Percentiles rank a stretch among this genome's conserved stretches.
Conservation (phyloP, 768 basidiomycete species). For the Hypholoma fasciculare region DNA sequence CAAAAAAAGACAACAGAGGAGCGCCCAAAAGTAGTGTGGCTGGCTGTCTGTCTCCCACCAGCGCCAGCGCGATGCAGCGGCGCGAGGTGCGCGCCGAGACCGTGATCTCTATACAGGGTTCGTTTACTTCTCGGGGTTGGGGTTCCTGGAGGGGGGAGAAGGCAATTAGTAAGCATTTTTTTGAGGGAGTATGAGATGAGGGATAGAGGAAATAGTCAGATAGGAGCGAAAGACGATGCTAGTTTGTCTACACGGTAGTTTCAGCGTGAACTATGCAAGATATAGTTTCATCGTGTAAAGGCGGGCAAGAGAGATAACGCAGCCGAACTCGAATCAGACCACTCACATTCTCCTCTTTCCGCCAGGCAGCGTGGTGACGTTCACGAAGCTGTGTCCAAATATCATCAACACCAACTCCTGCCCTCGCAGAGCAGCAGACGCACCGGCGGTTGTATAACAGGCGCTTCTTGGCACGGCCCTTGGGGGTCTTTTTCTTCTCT, state of each 20-base stretch:
- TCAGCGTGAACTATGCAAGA: conserved; percentile 98
- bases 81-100: not conserved
- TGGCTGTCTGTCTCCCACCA: not conserved
- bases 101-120: conserved; percentile 11
- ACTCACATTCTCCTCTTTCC: conserved; percentile 98
- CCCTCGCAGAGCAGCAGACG: conserved; percentile 24
- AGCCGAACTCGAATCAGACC: conserved; percentile 1
- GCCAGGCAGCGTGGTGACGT: conserved; percentile 86
- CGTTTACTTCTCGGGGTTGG: conserved; percentile 60
- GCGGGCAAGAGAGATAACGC: not conserved
- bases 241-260: conserved; percentile 76
- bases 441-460: conserved; percentile 92
- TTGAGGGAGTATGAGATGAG: conserved; percentile 7
- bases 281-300: conserved; percentile 55
- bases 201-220: conserved; percentile 59
- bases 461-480: conserved; percentile 97
- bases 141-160: conserved; percentile 45
- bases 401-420: not conserved
- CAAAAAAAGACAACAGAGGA: not conserved
- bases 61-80: conserved; percentile 10
- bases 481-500: conserved; percentile 98
- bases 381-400: conserved; percentile 68
- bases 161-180: conserved; percentile 23
- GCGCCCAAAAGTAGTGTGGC: not conserved
- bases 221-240: conserved; percentile 99